Evolutionary conservation across 495 filamentous ascomycete species (phyloP).

Genomic region (Neurospora sublineolata): DNA sequence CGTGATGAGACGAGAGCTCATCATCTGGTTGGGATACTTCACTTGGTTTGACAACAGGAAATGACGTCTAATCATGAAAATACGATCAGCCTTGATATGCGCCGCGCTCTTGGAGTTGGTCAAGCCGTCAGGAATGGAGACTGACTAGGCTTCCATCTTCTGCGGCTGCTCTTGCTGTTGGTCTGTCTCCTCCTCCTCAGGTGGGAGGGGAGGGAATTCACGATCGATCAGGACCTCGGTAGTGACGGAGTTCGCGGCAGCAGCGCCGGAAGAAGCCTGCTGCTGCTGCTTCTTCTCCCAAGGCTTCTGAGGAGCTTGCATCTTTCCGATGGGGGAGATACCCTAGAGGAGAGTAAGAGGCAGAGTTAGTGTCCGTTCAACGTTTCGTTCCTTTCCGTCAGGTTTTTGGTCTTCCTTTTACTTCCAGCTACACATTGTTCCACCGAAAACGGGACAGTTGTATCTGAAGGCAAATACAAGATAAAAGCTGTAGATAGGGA

Average conservation of each 20-base stretch:
- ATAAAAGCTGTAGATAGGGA: not conserved
- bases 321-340: constrained; percentile 22
- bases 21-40: not conserved
- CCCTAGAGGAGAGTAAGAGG: constrained; percentile 7
- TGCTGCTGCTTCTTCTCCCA: constrained; percentile 21
- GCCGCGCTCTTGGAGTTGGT: not conserved
- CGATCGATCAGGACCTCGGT: constrained; percentile 9
- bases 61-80: not conserved
- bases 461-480: not conserved
- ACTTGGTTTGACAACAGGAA: not conserved
- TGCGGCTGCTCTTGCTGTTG: not conserved
- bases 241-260: not conserved
- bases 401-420: not conserved
- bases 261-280: not conserved
- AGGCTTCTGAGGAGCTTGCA: constrained; percentile 24
- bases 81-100: not conserved
- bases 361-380: not conserved
- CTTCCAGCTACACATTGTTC: not conserved
- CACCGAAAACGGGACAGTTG: not conserved
- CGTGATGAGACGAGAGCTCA: not conserved
- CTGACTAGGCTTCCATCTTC: not conserved
- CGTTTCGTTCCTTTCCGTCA: not conserved
- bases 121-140: not conserved
- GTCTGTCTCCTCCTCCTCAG: not conserved
- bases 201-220: constrained; percentile 17